Evolutionary conservation across 331 rosid species (phyloP), one percentile per base, ranked within the genome.

Genomic region (Quercus lobata): DNA sequence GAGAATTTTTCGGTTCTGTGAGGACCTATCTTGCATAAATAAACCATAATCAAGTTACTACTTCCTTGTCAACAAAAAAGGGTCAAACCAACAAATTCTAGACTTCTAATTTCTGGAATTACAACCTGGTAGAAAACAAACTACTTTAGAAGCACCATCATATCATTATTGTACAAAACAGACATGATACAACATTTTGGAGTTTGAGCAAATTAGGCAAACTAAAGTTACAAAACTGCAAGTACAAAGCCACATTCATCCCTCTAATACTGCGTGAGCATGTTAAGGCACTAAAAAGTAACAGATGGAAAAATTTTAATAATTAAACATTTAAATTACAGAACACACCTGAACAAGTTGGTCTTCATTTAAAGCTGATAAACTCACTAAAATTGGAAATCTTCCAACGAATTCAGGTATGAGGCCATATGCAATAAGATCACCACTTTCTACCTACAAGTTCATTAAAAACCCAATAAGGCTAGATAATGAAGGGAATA

Each of bases 381-480:
- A 77, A 81, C 87, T 86, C 83, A 83, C 91, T 79, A 91, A 84
- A 71, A 91, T 82, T 3, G 96, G 96, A 71, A 89, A 88, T 44
- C 96, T 90, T 29, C 93, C 96, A 77, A 86, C 88, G 76, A 91
- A 91, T 84, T 91, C 97, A 44, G 93, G 97, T 77, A 91, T 86
- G 74, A 91, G 89, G 73, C 93, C 93, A 76, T 89, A 88, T 2
- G 93, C 87, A 88, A 84, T 79, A 68, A 91, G 92, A 83, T 91
- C 93, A 19, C 81, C 87, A 81, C 91, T 89, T 78, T 91, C 92
- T 69, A 91, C 93, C 96, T 91, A 72, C 82, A 87, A 81, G 80
- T 76, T 58, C 73, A 37, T 77, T 49, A 35, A 55, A 62, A 83
- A 61, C 63, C 56, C 76, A 69, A 69, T 61, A 56, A 35, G 57